Base-by-base conservation (phyloP, 495 filamentous ascomycete genomes). In the Gamarada debralockiae region DNA sequence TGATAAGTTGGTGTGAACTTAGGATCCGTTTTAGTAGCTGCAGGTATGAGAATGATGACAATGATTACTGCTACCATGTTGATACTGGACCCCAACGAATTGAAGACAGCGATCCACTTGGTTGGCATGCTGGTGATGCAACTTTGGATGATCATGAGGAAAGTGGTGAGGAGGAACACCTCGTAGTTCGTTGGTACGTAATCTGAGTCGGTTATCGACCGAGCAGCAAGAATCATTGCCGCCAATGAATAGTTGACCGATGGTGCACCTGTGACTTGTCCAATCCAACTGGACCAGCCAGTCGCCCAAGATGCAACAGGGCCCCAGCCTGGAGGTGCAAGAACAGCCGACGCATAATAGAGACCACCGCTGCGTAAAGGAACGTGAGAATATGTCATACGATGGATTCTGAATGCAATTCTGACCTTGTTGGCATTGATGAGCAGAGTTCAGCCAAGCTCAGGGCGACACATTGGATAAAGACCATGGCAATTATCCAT, bases 221-320 rank as follows among this genome's bases (percentile, higher is more conserved):
- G 83, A 8, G 80, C 81, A 31, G 86, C 85, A 13, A 90, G 74
- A 51, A 86, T 82, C 86, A 89, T 90, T 22, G 82, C 75, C 24
- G 83, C 67, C 49, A 80, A 65, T 3, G 65, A 63, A 37, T 63
- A 69, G 48, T 69, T 61, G 36, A 69, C 65, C 10, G 80, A 83
- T 5, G 84, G 84, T 15, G 83, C 82, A 41, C 73, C 80, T 0
- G 83, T 85, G 41, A 87, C 77, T 58, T 87, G 84, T 29, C 75
- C 80, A 39, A 86, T 75, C 81, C 83, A 87, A 65, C 85, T 87
- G 43, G 80, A 84, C 86, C 85, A 88, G n/a, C 81, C 81, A 5
- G 81, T 84, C 42, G 83, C 68, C 81, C 81, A 89, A n/a, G 85
- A 83, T 13, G 85, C 85, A 34, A 86, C 73, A 29, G 86, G 86